Evolutionary conservation across 192 early-diverging fungal species (phyloP), one percentile per base, ranked within the genome.

Genomic region (Backusella parvicylindrica): DNA sequence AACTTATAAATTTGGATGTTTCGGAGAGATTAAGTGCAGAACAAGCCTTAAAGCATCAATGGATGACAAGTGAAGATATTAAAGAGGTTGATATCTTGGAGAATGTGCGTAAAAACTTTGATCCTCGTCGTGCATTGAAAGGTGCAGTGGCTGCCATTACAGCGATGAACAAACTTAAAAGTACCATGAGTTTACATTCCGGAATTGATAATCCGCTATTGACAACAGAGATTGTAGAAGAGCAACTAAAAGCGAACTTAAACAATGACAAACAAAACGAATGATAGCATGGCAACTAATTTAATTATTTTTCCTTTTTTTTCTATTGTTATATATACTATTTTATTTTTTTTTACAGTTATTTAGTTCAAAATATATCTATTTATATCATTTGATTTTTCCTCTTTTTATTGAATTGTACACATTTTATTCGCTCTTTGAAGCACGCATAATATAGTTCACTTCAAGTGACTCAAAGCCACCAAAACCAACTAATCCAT

Each of bases 21-120:
- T 68, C 72, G 15, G 82, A 89, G 65, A 93, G 96, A 64, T 83
- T 92, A 80, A 95, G 95, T 4, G 93, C 92, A n/a, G 84, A 83
- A 7, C 85, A 97, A 77, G 95, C 96, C 2, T 84, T 98, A 60
- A 76, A 86, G 33, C 95, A 99, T 84, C 91, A 86, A 18, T 99
- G 95, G 95, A 86, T 96, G 73, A 88, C 87, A 30, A 89, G 86
- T 40, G 78, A 84, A 60, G 82, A 81, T 6, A 90, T 81, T 64
- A 83, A 78, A 3, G 89, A 91, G 30, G 85, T 87, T 30, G 95
- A 99, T 82, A 87, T 99, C 47, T 85, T 99, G 50, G 91, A 91
- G 37, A 86, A 89, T 33, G 92, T 97, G 66, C 87, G 89, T 15
- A 85, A 94, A 43, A 92, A 93, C 68, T 94, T 92, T 78, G 86